A percentile compares a stretch with the other conserved stretches of the same genome.
These are phyloP conservation scores for Garcia nutans DNA, from an alignment of 345 rosid species.

Conservation along the genomic window DNA sequence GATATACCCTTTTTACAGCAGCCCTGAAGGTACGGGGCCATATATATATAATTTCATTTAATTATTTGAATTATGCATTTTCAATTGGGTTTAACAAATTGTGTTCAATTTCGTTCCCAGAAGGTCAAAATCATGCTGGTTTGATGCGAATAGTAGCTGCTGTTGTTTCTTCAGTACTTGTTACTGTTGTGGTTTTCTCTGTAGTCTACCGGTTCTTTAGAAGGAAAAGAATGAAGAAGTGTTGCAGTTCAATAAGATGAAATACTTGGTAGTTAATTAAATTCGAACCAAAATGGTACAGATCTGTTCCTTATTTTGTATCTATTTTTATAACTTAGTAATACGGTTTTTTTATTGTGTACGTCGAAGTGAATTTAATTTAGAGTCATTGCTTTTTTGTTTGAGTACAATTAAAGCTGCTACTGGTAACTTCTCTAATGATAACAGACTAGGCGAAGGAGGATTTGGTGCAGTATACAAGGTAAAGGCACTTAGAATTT, in stretches of 20 bases:
- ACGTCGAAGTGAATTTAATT: neutral
- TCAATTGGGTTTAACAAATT: too few species aligned
- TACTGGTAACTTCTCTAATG: neutral
- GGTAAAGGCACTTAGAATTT: neutral
- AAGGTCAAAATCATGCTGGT: neutral
- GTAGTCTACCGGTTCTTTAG: neutral
- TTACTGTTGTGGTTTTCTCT: neutral
- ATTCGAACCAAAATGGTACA: neutral
- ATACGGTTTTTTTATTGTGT: neutral
- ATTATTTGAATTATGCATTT: too few species aligned
- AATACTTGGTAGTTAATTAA: neutral
- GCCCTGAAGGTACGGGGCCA: neutral
- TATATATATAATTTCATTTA: neutral
- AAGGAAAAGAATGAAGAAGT: neutral
- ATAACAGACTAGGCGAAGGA: neutral
- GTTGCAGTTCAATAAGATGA: neutral
- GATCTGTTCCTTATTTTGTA: neutral
- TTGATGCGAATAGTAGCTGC: neutral
- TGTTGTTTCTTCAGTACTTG: neutral
- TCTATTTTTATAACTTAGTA: neutral
- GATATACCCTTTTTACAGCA: slow-evolving; percentile 22
- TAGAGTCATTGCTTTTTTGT: neutral
- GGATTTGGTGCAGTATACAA: neutral
- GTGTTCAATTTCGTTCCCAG: neutral
- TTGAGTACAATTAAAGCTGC: neutral